Percentiles rank a stretch among this genome's conserved stretches.
These are phyloP conservation scores for Chalaropsis thielavioides DNA, from an alignment of 2,329 filamentous ascomycete species.

Conservation along the genomic window DNA sequence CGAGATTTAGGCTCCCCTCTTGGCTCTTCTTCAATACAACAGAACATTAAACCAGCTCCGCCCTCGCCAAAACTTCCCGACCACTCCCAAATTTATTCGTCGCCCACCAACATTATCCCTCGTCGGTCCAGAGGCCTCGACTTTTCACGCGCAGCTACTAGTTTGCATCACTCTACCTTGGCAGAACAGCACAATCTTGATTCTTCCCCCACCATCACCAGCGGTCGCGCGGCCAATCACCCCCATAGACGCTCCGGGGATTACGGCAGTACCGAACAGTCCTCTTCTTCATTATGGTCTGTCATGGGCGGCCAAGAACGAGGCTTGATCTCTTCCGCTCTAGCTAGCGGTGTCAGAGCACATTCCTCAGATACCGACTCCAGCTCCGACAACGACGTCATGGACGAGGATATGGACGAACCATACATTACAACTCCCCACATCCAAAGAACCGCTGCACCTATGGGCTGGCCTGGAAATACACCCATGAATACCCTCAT, in stretches of 20 bases:
- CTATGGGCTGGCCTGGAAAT: conserved; percentile 40
- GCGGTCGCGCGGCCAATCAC: conserved; percentile 39
- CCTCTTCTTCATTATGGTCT: conserved; percentile 57
- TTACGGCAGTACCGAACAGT: conserved; percentile 43
- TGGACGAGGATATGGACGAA: conserved; percentile 67
- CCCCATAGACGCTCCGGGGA: conserved; percentile 42
- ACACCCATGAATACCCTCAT: conserved; percentile 51
- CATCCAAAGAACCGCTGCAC: conserved; percentile 16
- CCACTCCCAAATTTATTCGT: conserved; percentile 62
- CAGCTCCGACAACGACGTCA: conserved; percentile 53
- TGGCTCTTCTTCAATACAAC: background rate
- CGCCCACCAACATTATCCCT: conserved; percentile 75
- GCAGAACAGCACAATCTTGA: conserved; percentile 79
- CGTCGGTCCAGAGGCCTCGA: conserved; percentile 80
- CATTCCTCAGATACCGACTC: conserved; percentile 64
- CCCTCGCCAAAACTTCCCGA: conserved; percentile 64
- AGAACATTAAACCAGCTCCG: background rate
- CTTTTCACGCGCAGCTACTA: conserved; percentile 85
- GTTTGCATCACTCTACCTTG: conserved; percentile 86
- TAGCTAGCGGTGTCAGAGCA: conserved; percentile 52
- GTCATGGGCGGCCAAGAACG: conserved; percentile 56
- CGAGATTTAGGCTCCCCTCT: conserved; percentile 12
- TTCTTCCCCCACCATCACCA: conserved; percentile 66
- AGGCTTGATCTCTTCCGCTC: conserved; percentile 60
- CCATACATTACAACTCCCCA: conserved; percentile 74